Evolutionary conservation across 2,329 filamentous ascomycete species (phyloP), one percentile per base, ranked within the genome.

Genomic region (Ceratocystis papillata): DNA sequence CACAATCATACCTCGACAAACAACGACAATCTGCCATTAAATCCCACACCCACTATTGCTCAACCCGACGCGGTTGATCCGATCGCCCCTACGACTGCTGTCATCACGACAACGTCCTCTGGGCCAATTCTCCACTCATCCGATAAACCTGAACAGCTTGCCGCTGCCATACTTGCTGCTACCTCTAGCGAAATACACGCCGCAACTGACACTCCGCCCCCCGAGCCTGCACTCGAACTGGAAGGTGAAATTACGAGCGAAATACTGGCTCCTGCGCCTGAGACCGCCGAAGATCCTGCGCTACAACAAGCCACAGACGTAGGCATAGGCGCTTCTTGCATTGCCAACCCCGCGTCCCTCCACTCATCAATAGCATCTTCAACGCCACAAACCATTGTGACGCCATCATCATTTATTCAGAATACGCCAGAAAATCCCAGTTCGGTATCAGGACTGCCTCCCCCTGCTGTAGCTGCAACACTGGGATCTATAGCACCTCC

Each of bases 401-500:
- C 81, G 74, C 83, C 83, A 68, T 84, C 81, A 68, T 84, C 81
- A 65, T 84, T 84, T 74, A 79, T 85, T 69, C 77, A 76, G 66
- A 74, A 74, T 68, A 74, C 66, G 10, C 25, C 66, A 17, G 45
- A 60, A 25, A 74, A 67, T 55, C 65, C 65, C 33, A 60, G 59
- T 15, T 64, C 67, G 61, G 64, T 68, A 30, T 61, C 67, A 44
- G 67, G 63, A 63, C 57, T 67, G 65, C 68, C 66, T 50, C 22
- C 66, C 12, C 28, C 55, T 59, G 63, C 50, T 44, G 70, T 67
- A 60, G 67, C 65, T 61, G 62, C 69, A 67, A 68, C 68, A 45
- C 64, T 65, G 67, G 69, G 65, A 55, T 67, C 63, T 41, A 65
- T 45, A 44, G 66, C 63, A 44, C 63, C 66, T 15, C 41, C 59